phyloP scores from a whole-genome alignment of 345 rosid genomes.

The Draba incana region DNA sequence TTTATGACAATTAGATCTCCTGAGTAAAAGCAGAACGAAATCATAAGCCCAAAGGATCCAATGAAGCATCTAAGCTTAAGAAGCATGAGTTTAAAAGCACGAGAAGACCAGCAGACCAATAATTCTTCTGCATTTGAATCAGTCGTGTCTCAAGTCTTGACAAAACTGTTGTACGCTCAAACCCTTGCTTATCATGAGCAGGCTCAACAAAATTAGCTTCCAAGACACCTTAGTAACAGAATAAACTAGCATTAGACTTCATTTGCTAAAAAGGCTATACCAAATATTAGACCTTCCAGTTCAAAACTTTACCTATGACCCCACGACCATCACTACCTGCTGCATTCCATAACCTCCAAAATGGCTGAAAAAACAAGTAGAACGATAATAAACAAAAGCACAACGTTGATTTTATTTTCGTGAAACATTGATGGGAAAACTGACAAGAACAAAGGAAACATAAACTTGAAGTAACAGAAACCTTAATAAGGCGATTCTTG shows the following conservation, averaged over 20 bases:
- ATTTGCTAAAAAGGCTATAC: background rate
- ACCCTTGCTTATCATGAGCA: slow-evolving; percentile 97
- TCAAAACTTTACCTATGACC: slow-evolving; percentile 62
- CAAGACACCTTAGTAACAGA: slow-evolving; percentile 64
- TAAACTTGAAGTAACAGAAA: slow-evolving; percentile 34
- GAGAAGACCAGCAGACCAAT: slow-evolving; percentile 63
- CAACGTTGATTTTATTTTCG: background rate
- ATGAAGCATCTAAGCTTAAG: slow-evolving; percentile 1
- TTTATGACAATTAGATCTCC: slow-evolving; percentile 65
- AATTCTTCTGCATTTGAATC: slow-evolving; percentile 78
- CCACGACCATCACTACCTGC: slow-evolving; percentile 97
- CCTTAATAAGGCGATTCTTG: slow-evolving; percentile 96
- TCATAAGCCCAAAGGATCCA: slow-evolving; percentile 11
- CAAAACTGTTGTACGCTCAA: slow-evolving; percentile 87
- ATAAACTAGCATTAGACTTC: slow-evolving; percentile 36
- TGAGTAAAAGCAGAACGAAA: slow-evolving; percentile 40
- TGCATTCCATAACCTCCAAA: slow-evolving; percentile 98
- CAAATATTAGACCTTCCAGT: slow-evolving; percentile 19
- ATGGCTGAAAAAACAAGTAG: slow-evolving; percentile 61
- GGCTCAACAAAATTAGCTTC: slow-evolving; percentile 98
- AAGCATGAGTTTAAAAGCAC: background rate
- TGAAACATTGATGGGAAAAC: background rate
- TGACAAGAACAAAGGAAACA: background rate
- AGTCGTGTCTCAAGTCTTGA: slow-evolving; percentile 82
- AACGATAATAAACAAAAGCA: background rate